These are phyloP conservation scores for Ulmus americana DNA, from an alignment of 331 rosid species.

Conservation along the genomic window DNA sequence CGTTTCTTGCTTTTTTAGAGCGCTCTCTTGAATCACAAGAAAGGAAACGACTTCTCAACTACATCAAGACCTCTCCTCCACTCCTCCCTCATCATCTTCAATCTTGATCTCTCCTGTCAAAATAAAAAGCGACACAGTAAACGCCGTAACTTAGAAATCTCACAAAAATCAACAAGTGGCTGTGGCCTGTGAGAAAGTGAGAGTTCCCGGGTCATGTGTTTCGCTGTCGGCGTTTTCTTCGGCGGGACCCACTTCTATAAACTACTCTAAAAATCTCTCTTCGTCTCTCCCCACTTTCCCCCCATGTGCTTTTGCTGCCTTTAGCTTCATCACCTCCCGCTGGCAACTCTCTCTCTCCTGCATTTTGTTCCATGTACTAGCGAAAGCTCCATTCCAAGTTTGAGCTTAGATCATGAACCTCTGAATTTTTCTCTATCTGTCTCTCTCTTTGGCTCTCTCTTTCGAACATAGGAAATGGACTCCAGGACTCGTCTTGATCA, in stretches of 20 bases:
- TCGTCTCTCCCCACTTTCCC: slow-evolving; percentile 5
- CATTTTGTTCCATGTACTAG: slow-evolving; percentile 33
- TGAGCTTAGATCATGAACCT: slow-evolving; percentile 25
- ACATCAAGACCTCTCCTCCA: slow-evolving; percentile 1
- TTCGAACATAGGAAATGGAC: slow-evolving; percentile 49
- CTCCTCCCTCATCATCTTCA: background rate
- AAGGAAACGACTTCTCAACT: slow-evolving; percentile 42
- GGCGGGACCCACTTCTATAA: slow-evolving; percentile 54
- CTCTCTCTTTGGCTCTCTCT: slow-evolving; percentile 8
- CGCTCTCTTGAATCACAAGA: background rate
- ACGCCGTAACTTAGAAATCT: background rate
- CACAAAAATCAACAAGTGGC: background rate
- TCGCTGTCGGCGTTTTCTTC: slow-evolving; percentile 33
- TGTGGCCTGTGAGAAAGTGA: background rate
- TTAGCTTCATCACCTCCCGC: slow-evolving; percentile 39
- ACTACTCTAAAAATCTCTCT: slow-evolving; percentile 27
- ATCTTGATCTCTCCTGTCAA: background rate
- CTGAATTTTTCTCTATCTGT: slow-evolving; percentile 18
- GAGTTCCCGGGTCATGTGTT: slow-evolving; percentile 1
- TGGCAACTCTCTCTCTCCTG: slow-evolving; percentile 23
- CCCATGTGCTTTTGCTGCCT: slow-evolving; percentile 42
- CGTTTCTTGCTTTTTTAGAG: too few relatives aligned
- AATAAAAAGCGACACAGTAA: background rate
- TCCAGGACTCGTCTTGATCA: slow-evolving; percentile 68
- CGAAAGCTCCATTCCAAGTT: slow-evolving; percentile 6